A percentile compares a stretch with the other conserved stretches of the same genome.
Evolutionary conservation across 208 protist genomes (phyloP).

Genomic region (Leishmania mexicana): DNA sequence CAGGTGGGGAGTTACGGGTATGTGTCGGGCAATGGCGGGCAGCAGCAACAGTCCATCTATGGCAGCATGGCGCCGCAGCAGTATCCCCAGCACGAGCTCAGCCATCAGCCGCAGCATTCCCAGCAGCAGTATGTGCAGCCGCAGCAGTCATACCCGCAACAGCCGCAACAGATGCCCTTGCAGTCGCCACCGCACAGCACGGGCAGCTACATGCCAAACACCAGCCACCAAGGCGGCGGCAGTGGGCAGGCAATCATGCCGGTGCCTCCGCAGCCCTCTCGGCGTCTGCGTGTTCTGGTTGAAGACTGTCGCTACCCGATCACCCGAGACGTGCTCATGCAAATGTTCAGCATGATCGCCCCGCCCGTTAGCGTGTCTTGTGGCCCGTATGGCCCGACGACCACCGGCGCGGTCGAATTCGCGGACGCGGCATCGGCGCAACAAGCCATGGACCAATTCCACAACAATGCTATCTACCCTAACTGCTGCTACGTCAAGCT

Average conservation of each 20-base stretch:
- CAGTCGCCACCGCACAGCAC: constrained; percentile 6
- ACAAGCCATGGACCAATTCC: constrained; percentile 62
- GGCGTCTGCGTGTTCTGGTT: constrained; percentile 71
- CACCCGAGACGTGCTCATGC: constrained; percentile 69
- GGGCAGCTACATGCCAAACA: neutral
- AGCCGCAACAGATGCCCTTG: neutral
- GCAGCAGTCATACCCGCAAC: constrained; percentile 2
- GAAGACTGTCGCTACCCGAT: constrained; percentile 88
- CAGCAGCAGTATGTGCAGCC: neutral
- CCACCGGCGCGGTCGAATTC: constrained; percentile 76
- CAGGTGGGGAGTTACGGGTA: constrained; percentile 10
- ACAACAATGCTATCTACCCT: constrained; percentile 85
- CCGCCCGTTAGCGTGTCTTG: constrained; percentile 63
- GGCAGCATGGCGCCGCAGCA: neutral
- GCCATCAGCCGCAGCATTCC: neutral
- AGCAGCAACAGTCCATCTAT: constrained; percentile 1
- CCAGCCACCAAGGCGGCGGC: constrained; percentile 3
- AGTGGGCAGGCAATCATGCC: constrained; percentile 27
- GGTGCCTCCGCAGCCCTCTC: constrained; percentile 10
- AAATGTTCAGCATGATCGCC: constrained; percentile 84
- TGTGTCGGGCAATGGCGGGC: neutral
- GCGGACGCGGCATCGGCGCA: constrained; percentile 55
- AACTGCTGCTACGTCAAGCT: constrained; percentile 84
- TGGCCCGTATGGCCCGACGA: constrained; percentile 63
- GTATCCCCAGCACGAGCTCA: constrained; percentile 1